Conservation (phyloP, 2,329 filamentous ascomycete genomes). For the Scorias spongiosa region DNA sequence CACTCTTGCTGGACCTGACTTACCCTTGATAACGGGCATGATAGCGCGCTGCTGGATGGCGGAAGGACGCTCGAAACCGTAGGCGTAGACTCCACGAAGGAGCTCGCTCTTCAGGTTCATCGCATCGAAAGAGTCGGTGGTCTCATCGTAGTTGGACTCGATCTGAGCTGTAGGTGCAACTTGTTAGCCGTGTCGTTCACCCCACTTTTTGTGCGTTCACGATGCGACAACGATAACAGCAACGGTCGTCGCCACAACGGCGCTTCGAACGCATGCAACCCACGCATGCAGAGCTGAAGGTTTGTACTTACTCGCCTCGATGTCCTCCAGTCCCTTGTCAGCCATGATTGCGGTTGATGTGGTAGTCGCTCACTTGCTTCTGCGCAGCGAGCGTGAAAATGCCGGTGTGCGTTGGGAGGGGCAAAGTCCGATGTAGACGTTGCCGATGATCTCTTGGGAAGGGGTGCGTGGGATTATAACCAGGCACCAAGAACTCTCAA, state of each 20-base stretch:
- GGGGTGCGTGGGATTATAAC: conserved; percentile 10
- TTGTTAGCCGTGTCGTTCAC: conserved; percentile 7
- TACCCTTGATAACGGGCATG: conserved; percentile 99
- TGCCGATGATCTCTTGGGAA: conserved; percentile 21
- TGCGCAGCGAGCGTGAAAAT: conserved; percentile 46
- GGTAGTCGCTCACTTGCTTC: conserved; percentile 51
- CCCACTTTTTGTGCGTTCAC: background rate
- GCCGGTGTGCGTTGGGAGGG: conserved; percentile 21
- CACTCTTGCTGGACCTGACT: conserved; percentile 21
- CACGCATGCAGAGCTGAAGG: background rate
- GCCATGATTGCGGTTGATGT: conserved; percentile 76
- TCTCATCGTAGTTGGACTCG: conserved; percentile 99
- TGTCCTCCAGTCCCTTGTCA: conserved; percentile 96
- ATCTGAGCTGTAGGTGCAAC: conserved; percentile 60
- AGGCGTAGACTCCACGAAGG: conserved; percentile 96
- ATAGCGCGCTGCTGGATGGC: conserved; percentile 99
- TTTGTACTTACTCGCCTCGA: conserved; percentile 68
- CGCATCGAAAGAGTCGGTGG: conserved; percentile 95
- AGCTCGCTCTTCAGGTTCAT: conserved; percentile 97
- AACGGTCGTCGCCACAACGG: too few species aligned
- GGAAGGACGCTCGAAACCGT: conserved; percentile 99
- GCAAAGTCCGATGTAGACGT: conserved; percentile 22
- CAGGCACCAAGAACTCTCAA: conserved; percentile 33
- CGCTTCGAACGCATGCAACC: too few species aligned
- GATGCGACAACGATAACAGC: too few species aligned